Evolutionary conservation across 495 filamentous ascomycete genomes (phyloP).

Genomic region (Geoglossum glabrum): DNA sequence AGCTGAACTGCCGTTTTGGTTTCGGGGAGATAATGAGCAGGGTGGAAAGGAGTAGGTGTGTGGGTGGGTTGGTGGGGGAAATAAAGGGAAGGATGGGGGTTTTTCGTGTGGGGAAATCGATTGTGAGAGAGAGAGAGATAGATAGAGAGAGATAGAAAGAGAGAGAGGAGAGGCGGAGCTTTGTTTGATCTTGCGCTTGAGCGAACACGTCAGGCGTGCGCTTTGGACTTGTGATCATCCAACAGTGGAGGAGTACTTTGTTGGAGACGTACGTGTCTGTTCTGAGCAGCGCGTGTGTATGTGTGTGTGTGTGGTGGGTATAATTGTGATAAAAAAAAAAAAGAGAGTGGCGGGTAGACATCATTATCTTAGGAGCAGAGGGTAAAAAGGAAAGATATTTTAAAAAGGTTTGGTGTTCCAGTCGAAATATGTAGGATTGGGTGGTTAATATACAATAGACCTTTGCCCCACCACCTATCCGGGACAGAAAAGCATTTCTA

Average conservation of each 20-base stretch:
- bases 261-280: slow-evolving; percentile 26
- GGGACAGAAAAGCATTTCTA: too few species aligned
- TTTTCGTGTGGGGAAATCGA: too few species aligned
- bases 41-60: too few species aligned
- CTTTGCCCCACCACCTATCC: too few species aligned
- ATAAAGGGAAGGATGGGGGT: not conserved
- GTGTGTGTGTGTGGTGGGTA: not conserved
- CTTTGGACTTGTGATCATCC: slow-evolving; percentile 24
- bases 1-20: too few species aligned
- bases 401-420: too few species aligned
- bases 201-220: not conserved
- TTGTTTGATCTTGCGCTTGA: slow-evolving; percentile 22
- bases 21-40: too few species aligned
- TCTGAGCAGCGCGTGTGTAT: slow-evolving; percentile 20
- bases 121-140: not conserved
- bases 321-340: not conserved
- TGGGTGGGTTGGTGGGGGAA: not conserved
- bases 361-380: too few species aligned
- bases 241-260: slow-evolving; percentile 16
- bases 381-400: too few species aligned
- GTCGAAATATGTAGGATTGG: too few species aligned
- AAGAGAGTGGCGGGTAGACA: not conserved
- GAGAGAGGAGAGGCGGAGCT: slow-evolving; percentile 2
- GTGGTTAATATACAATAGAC: too few species aligned
- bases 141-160: slow-evolving; percentile 2